Percentiles rank a stretch among this genome's conserved stretches.
These are phyloP conservation scores for Coffea eugenioides DNA, from an alignment of 257 asterid genomes.

Conservation along the genomic window DNA sequence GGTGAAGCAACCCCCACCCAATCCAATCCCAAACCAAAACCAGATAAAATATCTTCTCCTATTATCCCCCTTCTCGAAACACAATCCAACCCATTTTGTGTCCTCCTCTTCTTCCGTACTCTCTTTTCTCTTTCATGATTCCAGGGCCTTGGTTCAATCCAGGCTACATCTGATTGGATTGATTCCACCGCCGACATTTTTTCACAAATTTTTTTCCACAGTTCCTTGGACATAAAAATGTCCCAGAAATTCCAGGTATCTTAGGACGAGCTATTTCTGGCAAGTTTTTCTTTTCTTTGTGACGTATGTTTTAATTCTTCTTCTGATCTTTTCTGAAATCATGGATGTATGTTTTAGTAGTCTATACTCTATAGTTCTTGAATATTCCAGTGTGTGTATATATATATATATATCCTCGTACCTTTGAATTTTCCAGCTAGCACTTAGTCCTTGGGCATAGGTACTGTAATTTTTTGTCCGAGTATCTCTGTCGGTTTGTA, in stretches of 20 bases:
- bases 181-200: conserved; percentile 28
- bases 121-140: conserved; percentile 23
- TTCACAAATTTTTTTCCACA: background rate
- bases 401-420: background rate
- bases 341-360: background rate
- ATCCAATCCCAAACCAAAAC: background rate
- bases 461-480: background rate
- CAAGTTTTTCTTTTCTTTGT: background rate
- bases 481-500: background rate
- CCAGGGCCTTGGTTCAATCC: conserved; percentile 20
- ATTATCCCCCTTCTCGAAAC: background rate
- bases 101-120: background rate
- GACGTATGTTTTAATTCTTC: background rate
- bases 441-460: background rate
- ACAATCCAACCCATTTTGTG: background rate
- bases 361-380: background rate
- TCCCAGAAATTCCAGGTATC: conserved; percentile 38
- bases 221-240: conserved; percentile 17
- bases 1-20: conserved; percentile 31
- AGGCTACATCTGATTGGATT: background rate
- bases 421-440: background rate
- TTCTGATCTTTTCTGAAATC: background rate
- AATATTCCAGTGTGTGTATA: no score
- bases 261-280: conserved; percentile 4
- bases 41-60: no score